Evolutionary conservation across 2,329 filamentous ascomycete genomes (phyloP).

Genomic region (Fonsecaea pedrosoi): DNA sequence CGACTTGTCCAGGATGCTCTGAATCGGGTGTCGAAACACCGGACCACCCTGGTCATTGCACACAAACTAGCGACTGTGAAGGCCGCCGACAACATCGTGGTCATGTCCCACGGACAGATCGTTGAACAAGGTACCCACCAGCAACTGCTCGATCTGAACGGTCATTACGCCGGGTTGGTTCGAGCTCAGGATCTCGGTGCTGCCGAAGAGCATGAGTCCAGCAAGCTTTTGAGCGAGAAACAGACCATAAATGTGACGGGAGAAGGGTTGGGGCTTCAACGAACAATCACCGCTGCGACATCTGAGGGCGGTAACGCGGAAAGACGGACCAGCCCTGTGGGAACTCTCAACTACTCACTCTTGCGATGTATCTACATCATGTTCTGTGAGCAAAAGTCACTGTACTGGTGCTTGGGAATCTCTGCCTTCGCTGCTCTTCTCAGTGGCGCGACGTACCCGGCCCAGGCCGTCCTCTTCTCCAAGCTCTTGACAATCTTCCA

Average conservation of each 20-base stretch:
- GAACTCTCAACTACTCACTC: conserved; percentile 42
- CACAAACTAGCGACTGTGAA: conserved; percentile 75
- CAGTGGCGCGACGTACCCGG: conserved; percentile 54
- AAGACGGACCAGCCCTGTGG: conserved; percentile 28
- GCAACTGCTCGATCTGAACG: conserved; percentile 65
- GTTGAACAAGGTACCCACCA: conserved; percentile 79
- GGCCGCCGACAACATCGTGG: conserved; percentile 78
- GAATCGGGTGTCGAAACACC: conserved; percentile 61
- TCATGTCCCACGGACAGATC: conserved; percentile 72
- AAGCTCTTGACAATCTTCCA: conserved; percentile 41
- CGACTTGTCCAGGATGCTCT: conserved; percentile 61
- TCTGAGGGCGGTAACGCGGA: conserved; percentile 32
- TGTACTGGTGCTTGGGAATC: conserved; percentile 48
- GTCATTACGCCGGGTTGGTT: conserved; percentile 66
- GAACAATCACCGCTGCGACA: conserved; percentile 27
- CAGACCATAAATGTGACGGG: not conserved
- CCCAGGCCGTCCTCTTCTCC: conserved; percentile 53
- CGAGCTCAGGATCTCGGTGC: conserved; percentile 55
- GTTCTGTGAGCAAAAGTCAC: conserved; percentile 42
- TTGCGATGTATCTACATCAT: conserved; percentile 47
- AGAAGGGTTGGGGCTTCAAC: conserved; percentile 24
- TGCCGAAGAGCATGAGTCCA: conserved; percentile 22
- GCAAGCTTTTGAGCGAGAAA: conserved; percentile 26
- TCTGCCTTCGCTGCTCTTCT: conserved; percentile 44
- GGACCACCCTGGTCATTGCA: conserved; percentile 78